Conservation (phyloP, 1,139 yeast genomes). For the Suhomyces terraborum region DNA sequence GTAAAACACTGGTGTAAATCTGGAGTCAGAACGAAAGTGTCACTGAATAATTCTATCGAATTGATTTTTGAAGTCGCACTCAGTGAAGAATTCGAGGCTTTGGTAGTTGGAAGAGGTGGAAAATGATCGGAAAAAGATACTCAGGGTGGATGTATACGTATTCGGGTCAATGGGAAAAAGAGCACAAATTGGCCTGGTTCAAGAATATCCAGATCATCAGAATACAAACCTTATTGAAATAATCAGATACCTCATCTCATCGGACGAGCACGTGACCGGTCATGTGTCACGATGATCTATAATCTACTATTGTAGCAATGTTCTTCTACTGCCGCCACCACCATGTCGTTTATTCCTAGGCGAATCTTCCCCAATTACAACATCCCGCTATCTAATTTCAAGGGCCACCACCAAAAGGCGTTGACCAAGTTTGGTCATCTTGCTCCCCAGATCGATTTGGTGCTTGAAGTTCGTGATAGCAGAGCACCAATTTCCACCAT, state of each 20-base stretch:
- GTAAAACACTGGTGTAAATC: no score
- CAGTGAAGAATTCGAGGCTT: background rate
- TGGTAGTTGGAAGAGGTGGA: background rate
- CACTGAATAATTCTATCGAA: no score
- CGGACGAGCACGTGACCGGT: background rate
- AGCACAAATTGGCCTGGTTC: no score
- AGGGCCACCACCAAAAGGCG: conserved; percentile 90
- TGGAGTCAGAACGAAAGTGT: no score
- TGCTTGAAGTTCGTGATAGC: conserved; percentile 83
- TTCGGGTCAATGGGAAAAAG: no score
- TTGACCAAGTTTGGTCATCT: conserved; percentile 66
- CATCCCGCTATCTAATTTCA: conserved; percentile 74
- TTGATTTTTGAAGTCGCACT: background rate
- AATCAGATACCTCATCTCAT: no score
- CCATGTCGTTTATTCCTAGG: conserved; percentile 47
- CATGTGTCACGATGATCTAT: background rate
- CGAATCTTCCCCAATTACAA: conserved; percentile 65
- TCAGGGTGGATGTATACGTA: no score
- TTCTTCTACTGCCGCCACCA: background rate
- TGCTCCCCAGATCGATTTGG: conserved; percentile 78
- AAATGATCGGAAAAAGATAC: background rate
- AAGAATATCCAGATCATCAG: no score
- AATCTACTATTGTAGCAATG: background rate
- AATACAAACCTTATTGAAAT: no score
- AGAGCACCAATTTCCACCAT: conserved; percentile 87